Evolutionary conservation across 1,139 yeast species (phyloP), one percentile per base, ranked within the genome.

Genomic region (Kazachstania sp.): DNA sequence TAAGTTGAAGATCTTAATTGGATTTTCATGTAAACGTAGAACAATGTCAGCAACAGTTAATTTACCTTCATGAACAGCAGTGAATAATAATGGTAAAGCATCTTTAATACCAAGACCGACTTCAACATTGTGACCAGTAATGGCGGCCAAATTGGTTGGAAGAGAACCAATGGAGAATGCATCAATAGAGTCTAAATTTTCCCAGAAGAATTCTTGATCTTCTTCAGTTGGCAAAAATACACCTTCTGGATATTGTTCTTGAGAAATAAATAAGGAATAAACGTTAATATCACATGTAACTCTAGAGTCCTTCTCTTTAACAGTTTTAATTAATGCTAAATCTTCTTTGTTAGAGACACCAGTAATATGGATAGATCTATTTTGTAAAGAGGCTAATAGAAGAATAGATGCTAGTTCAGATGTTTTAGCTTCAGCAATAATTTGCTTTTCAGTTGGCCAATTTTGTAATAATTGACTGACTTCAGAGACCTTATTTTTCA

Each of bases 211-310:
- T 35, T 72, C 74, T 70, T 86, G 95, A 62, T 87, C 96, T 55
- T 78, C 83, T 65, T 75, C 74, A 36, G 92, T 74, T 56, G 97
- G 97, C 65, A 90, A 73, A 74, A 81, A 81, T 30, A 69, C 64
- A 55, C 86, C 81, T 58, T 79, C 78, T 46, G 88, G 84, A 63
- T 77, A 78, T 39, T 86, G 90, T 39, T 77, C 79, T 66, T 78
- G 84, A 43, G 86, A 75, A 54, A 85, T 71, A 72, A 87, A 88
- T 65, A 90, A 74, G 4, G 95, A 73, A 65, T 81, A 83, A 45
- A 92, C 81, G 26, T 92, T 74, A 53, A 86, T 95, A 68, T 92
- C 98, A 69, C 95, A 86, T 39, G 97, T 87, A 40, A 92, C 95
- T 55, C 76, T 76, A 59, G 86, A 73, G 41, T 82, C 80, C 73